Evolutionary conservation across 345 rosid genomes (phyloP).

Genomic region (Linum lewisii): DNA sequence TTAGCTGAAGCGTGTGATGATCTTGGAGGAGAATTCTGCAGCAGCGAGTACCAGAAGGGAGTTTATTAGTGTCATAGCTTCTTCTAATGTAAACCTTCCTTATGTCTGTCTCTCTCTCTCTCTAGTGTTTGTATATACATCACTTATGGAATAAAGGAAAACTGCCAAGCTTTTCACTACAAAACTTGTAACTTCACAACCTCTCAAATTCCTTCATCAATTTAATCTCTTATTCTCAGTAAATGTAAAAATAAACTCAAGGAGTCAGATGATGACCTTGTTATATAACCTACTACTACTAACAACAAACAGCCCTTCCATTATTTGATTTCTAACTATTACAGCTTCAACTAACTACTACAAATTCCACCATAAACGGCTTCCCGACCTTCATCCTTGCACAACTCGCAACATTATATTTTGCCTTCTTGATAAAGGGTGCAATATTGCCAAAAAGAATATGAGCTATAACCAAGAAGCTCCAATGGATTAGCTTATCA

Average conservation of each 20-base stretch:
- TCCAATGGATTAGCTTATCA: neutral
- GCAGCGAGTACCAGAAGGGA: conserved; percentile 42
- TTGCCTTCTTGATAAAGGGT: neutral
- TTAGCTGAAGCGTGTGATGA: conserved; percentile 79
- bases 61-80: conserved; percentile 14
- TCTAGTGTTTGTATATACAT: neutral
- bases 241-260: too few relatives aligned
- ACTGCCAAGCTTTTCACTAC: neutral
- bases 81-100: too few relatives aligned
- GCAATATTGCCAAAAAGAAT: neutral
- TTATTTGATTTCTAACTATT: too few relatives aligned
- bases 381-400: neutral
- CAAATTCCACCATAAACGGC: neutral
- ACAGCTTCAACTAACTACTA: too few relatives aligned
- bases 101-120: too few relatives aligned
- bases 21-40: conserved; percentile 92
- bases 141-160: neutral
- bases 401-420: neutral
- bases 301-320: too few relatives aligned
- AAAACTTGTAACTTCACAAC: too few relatives aligned
- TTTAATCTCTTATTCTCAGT: too few relatives aligned
- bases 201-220: too few relatives aligned
- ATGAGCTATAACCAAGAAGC: neutral
- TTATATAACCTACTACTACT: too few relatives aligned
- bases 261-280: too few relatives aligned